Evolutionary conservation across 352 stramenopile genomes (phyloP).

Genomic region (Phytophthora pinifolia): DNA sequence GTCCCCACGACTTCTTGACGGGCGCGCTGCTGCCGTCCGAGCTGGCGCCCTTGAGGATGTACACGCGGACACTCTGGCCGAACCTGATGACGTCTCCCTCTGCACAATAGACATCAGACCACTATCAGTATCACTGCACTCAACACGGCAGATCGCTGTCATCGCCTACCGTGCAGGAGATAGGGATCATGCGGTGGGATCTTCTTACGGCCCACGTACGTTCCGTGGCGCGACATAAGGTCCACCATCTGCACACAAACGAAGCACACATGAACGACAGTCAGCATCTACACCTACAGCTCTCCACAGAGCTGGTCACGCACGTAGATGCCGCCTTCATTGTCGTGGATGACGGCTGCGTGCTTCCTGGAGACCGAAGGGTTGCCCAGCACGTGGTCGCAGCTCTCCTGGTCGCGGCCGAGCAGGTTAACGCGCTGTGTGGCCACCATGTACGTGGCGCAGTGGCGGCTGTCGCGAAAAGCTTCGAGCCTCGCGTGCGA

Average conservation of each 20-base stretch:
- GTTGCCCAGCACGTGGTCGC: constrained; percentile 87
- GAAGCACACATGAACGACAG: constrained; percentile 1
- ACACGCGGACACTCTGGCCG: constrained; percentile 84
- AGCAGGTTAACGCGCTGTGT: constrained; percentile 86
- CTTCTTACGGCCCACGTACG: constrained; percentile 82
- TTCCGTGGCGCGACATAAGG: constrained; percentile 88
- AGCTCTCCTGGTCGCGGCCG: constrained; percentile 82
- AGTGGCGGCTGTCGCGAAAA: constrained; percentile 75
- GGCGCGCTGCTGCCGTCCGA: constrained; percentile 59
- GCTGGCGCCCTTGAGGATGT: constrained; percentile 76
- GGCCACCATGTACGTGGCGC: constrained; percentile 83
- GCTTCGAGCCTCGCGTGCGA: constrained; percentile 73
- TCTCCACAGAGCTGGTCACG: constrained; percentile 9
- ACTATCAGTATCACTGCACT: background rate
- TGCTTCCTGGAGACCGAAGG: constrained; percentile 87
- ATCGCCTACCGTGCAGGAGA: constrained; percentile 61
- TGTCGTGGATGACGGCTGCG: constrained; percentile 82
- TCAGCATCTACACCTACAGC: background rate
- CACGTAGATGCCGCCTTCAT: constrained; percentile 82
- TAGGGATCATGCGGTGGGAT: constrained; percentile 84
- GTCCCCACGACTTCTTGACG: constrained; percentile 83
- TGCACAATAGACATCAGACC: constrained; percentile 10
- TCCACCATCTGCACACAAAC: constrained; percentile 66
- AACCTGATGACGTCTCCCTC: constrained; percentile 88
- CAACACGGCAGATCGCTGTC: background rate